Base-by-base conservation (phyloP, 1,139 yeast genomes). In the Lodderomyces parapsilosis region DNA sequence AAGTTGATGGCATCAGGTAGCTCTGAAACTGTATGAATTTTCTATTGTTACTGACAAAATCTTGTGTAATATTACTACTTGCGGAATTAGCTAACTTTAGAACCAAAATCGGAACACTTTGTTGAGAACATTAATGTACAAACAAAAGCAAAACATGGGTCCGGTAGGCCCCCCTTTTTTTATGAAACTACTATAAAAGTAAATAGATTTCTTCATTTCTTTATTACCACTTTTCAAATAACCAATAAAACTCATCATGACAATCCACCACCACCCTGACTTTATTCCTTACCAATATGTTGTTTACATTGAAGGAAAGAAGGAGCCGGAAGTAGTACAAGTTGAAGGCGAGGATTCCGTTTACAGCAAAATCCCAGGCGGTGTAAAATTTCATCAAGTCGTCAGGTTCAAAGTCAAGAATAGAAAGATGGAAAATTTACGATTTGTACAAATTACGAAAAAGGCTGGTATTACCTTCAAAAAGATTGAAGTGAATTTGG, bases 401-500 rank as follows among this genome's bases (percentile, higher is more conserved):
- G 54, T 71, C 41, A 59, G 63, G 44, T 72, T 72, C 55, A 55
- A 54, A 43, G 75, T 66, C 22, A 57, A 59, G 48, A 59, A 59
- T 47, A 59, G 56, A 40, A 53, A 60, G 40, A 57, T 71, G 51
- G 60, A 60, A 43, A 52, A 68, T 42, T 58, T 72, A 46, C 59
- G 54, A 42, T 71, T 70, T 54, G 62, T 60, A 46, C 75, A 69
- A 53, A 62, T 62, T 13, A 64, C 70, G 38, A 68, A 62, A 54
- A 71, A 66, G 53, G 70, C 63, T 28, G 74, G 75, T 41, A 51
- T 71, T 37, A 57, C 68, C 11, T 56, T 71, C 30, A 68, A 64
- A 50, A 55, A 57, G 32, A 64, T 66, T 36, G 68, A 64, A 15
- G 47, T 59, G 39, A 60, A 59, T 11, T 50, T 72, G 40, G 72